phyloP scores from a whole-genome alignment of 192 early-diverging fungal genomes.

The Coemansia erecta region DNA sequence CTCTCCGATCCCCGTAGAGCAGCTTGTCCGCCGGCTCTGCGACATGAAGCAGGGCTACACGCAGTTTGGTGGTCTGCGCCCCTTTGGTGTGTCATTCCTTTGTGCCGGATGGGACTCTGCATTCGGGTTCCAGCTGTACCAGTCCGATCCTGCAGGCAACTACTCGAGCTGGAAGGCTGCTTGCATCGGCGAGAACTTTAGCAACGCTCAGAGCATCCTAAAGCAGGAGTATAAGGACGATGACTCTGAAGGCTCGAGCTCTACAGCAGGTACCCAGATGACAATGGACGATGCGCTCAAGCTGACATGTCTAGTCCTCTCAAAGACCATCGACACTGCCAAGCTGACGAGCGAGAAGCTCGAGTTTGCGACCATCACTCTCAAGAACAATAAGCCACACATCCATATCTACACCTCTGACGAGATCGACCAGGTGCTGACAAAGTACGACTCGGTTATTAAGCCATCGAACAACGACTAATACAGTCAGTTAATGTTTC shows the following conservation, averaged over 20 bases:
- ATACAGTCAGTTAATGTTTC: no score
- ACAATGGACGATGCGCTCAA: conserved; percentile 86
- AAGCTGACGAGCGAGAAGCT: conserved; percentile 89
- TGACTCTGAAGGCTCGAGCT: conserved; percentile 14
- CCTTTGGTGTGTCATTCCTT: conserved; percentile 97
- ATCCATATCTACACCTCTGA: conserved; percentile 37
- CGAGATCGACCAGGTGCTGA: conserved; percentile 46
- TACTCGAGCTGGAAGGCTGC: conserved; percentile 99
- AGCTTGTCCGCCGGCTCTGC: conserved; percentile 91
- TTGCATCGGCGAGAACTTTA: conserved; percentile 94
- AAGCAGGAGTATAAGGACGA: conserved; percentile 98
- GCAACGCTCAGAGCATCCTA: conserved; percentile 86
- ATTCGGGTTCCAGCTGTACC: conserved; percentile 94
- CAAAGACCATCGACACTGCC: conserved; percentile 96
- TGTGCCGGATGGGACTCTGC: conserved; percentile 92
- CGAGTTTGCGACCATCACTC: conserved; percentile 83
- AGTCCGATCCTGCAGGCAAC: conserved; percentile 98
- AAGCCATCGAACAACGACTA: conserved; percentile 34
- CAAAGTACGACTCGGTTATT: conserved; percentile 36
- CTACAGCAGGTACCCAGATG: conserved; percentile 24
- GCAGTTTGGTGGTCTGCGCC: conserved; percentile 96
- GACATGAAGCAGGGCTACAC: conserved; percentile 99
- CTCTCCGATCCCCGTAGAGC: conserved; percentile 92
- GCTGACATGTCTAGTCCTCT: conserved; percentile 89
- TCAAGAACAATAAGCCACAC: conserved; percentile 38